phyloP scores from a whole-genome alignment of 441 rosid species.

The Adansonia gregorii region DNA sequence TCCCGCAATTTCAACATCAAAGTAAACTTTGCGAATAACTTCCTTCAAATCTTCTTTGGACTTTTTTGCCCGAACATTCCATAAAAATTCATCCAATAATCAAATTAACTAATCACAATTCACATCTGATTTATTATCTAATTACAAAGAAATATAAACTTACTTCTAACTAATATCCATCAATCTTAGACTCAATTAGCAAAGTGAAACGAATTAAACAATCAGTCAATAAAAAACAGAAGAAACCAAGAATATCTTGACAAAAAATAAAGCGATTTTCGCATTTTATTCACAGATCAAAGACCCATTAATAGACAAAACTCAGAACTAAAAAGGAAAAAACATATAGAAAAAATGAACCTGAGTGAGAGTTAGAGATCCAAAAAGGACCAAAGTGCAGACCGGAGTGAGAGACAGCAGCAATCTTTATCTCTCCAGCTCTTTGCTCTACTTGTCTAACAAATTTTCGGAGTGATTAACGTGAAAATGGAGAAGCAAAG shows the following conservation, averaged over 20 bases:
- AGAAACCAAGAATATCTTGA: not conserved
- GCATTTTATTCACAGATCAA: not conserved
- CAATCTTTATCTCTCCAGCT: constrained; percentile 48
- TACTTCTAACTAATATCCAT: not conserved
- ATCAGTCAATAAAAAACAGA: not conserved
- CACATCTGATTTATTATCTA: not conserved
- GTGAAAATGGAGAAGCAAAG: not conserved
- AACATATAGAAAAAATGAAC: constrained; percentile 26
- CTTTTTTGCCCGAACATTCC: constrained; percentile 48
- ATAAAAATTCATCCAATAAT: constrained; percentile 22
- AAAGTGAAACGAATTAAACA: not conserved
- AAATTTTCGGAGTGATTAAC: not conserved
- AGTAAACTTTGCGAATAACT: constrained; percentile 67
- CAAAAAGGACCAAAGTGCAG: constrained; percentile 39
- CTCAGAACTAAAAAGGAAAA: not conserved
- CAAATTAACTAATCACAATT: not conserved
- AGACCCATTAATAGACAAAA: not conserved
- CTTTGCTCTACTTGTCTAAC: not conserved
- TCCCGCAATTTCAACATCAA: constrained; percentile 65
- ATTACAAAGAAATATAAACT: not conserved
- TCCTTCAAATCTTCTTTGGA: constrained; percentile 50
- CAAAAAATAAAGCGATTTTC: not conserved
- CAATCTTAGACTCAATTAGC: not conserved
- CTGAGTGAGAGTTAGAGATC: constrained; percentile 42
- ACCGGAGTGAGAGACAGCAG: constrained; percentile 29